These are phyloP conservation scores for Scheffersomyces illinoinensis DNA, from an alignment of 1,139 yeast species.

Conservation along the genomic window DNA sequence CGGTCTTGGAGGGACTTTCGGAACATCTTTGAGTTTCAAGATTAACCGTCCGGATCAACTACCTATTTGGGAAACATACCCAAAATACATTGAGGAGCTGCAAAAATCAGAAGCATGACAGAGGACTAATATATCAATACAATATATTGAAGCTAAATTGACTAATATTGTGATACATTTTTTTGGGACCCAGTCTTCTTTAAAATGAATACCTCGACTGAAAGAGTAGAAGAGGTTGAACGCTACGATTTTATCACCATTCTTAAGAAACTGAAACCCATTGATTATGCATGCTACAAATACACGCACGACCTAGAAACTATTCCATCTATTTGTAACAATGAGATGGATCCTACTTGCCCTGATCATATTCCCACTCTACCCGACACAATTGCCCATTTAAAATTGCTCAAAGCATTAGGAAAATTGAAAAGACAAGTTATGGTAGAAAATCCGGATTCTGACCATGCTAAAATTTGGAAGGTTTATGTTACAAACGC, in stretches of 20 bases:
- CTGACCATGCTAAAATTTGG: conserved; percentile 23
- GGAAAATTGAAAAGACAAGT: conserved; percentile 19
- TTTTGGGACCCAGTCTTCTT: not conserved
- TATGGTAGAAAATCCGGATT: not conserved
- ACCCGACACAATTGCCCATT: conserved; percentile 23
- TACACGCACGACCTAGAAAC: not conserved
- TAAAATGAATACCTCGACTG: not conserved
- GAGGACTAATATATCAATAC: not conserved
- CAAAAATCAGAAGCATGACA: not conserved
- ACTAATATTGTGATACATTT: not conserved
- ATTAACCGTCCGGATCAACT: not conserved
- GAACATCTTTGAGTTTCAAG: not conserved
- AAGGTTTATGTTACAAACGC: conserved; percentile 29
- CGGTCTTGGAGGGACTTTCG: not conserved
- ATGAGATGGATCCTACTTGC: not conserved
- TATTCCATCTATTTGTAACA: not conserved
- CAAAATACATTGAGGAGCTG: not conserved
- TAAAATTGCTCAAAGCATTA: conserved; percentile 33
- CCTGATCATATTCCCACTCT: conserved; percentile 8
- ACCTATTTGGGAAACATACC: not conserved
- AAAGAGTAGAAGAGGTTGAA: not conserved
- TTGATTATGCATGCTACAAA: not conserved
- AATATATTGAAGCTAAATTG: not conserved
- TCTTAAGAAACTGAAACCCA: not conserved
- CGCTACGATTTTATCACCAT: not conserved